phyloP scores from a whole-genome alignment of 2,329 filamentous ascomycete genomes.

The Colletotrichum spinosum region DNA sequence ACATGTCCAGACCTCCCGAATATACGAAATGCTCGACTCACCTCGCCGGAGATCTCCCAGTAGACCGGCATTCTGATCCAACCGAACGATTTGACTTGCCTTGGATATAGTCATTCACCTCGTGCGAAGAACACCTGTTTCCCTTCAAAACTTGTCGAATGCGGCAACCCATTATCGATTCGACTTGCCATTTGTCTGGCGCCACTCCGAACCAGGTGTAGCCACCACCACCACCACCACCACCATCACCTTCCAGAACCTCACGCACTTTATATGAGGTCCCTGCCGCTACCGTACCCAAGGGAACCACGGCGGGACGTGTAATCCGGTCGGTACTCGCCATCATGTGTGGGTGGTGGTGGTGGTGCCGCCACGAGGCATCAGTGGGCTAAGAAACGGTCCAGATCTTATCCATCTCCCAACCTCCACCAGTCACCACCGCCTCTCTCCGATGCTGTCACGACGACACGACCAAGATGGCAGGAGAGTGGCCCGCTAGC shows the following conservation, averaged over 20 bases:
- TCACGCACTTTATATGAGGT: constrained; percentile 17
- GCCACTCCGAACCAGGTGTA: too few relatives aligned
- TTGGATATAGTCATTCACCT: too few relatives aligned
- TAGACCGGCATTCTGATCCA: too few relatives aligned
- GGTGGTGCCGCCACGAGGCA: constrained; percentile 20
- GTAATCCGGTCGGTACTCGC: constrained; percentile 2
- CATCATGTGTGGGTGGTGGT: background rate
- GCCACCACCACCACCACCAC: background rate
- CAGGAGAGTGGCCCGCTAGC: background rate
- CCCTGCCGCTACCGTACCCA: constrained; percentile 13
- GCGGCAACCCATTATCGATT: background rate
- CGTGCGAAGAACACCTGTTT: too few relatives aligned
- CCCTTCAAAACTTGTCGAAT: too few relatives aligned
- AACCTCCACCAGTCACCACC: constrained; percentile 14
- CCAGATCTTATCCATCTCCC: constrained; percentile 4
- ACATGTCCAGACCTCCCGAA: too few relatives aligned
- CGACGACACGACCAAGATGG: background rate
- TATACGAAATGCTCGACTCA: too few relatives aligned
- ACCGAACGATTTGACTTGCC: too few relatives aligned
- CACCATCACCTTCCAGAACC: background rate
- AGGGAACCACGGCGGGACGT: background rate
- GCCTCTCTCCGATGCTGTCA: too few relatives aligned
- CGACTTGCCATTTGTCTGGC: constrained; percentile 1
- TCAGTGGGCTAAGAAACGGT: background rate
- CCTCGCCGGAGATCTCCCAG: too few relatives aligned